phyloP scores from a whole-genome alignment of 1,284 basidiomycete genomes.

The Austroboletus niveus region DNA sequence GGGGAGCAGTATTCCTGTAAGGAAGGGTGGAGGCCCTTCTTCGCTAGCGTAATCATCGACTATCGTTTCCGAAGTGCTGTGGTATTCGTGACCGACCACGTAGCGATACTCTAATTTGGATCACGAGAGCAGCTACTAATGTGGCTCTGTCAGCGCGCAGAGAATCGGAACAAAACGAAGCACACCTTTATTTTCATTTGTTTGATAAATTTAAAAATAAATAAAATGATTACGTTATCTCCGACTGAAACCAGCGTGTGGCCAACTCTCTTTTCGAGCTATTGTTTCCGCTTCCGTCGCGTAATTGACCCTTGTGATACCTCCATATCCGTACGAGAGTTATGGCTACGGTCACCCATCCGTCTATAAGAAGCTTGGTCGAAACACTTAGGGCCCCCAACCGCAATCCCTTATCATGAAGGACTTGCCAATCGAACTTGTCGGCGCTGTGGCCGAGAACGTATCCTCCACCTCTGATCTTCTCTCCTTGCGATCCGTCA shows the following conservation, averaged over 20 bases:
- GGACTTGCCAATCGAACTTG: constrained; percentile 29
- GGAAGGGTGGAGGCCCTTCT: too few species aligned
- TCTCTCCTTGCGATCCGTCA: constrained; percentile 29
- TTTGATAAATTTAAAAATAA: not conserved
- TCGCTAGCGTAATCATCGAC: too few species aligned
- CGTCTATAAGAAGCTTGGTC: constrained; percentile 14
- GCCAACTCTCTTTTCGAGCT: not conserved
- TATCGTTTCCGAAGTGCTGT: not conserved
- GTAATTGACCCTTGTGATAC: not conserved
- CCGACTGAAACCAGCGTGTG: not conserved
- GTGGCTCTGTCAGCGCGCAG: too few species aligned
- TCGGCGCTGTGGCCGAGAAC: constrained; percentile 22
- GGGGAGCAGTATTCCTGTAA: too few species aligned
- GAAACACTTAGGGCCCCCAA: not conserved
- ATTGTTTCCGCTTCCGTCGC: not conserved
- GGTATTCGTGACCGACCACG: too few species aligned
- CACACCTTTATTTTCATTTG: not conserved
- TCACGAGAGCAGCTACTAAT: not conserved
- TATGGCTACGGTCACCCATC: not conserved
- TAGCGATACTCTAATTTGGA: not conserved
- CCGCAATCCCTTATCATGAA: constrained; percentile 17
- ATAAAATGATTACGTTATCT: not conserved
- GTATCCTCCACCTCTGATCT: constrained; percentile 25
- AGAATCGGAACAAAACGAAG: not conserved
- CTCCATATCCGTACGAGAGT: not conserved